Conservation (phyloP, 2,329 filamentous ascomycete genomes). For the Stemphylium lycopersici region DNA sequence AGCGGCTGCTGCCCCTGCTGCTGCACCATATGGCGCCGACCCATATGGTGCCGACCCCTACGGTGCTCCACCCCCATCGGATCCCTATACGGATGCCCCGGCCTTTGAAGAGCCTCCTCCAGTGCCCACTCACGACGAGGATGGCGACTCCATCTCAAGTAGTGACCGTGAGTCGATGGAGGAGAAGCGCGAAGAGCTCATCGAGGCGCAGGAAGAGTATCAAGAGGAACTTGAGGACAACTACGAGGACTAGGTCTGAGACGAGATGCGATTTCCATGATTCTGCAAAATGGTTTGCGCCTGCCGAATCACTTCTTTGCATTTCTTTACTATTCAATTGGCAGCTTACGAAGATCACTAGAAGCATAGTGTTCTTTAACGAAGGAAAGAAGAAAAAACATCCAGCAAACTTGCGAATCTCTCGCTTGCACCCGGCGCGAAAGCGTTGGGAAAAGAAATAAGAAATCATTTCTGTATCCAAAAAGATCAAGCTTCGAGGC, state of each 20-base stretch:
- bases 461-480: too few species aligned
- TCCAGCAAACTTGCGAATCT: too few species aligned
- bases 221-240: conserved; percentile 53
- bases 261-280: not conserved
- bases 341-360: too few species aligned
- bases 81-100: conserved; percentile 20
- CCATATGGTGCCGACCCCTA: conserved; percentile 23
- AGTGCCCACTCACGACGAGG: conserved; percentile 51
- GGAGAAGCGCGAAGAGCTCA: conserved; percentile 60
- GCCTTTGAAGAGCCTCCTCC: conserved; percentile 38
- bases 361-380: too few species aligned
- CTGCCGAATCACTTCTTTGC: not conserved
- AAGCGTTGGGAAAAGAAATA: too few species aligned
- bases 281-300: too few species aligned
- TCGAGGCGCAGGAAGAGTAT: conserved; percentile 61
- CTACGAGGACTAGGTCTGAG: conserved; percentile 30
- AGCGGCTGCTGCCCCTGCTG: conserved; percentile 22
- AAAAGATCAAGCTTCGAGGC: too few species aligned
- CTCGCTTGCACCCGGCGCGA: too few species aligned
- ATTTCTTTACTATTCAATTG: not conserved
- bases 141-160: conserved; percentile 49
- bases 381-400: too few species aligned
- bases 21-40: conserved; percentile 19
- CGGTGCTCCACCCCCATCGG: conserved; percentile 15
- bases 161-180: conserved; percentile 52